Percentiles rank a stretch among this genome's conserved stretches.
These are phyloP conservation scores for Striga asiatica DNA, from an alignment of 257 asterid genomes.

Conservation along the genomic window DNA sequence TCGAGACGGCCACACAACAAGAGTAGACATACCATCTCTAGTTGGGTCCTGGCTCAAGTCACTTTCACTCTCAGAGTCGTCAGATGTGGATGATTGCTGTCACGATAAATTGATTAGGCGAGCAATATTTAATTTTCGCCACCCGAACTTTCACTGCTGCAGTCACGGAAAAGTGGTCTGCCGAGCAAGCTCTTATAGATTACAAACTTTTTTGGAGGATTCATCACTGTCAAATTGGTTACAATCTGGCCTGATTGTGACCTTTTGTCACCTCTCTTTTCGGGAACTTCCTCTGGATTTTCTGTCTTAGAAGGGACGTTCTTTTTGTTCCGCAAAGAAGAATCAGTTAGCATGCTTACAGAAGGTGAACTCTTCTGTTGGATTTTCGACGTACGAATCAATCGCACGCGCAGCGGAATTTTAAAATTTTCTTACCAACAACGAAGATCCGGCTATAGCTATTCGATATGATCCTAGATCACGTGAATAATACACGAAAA, in stretches of 20 bases:
- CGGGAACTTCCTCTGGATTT: slow-evolving; percentile 18
- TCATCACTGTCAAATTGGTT: slow-evolving; percentile 18
- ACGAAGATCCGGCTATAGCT: too few relatives aligned
- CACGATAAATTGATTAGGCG: slow-evolving; percentile 30
- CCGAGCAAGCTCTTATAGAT: slow-evolving; percentile 33
- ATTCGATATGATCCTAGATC: too few relatives aligned
- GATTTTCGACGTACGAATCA: too few relatives aligned
- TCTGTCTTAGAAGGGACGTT: slow-evolving; percentile 25
- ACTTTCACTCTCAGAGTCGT: slow-evolving; percentile 40
- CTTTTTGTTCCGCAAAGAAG: slow-evolving; percentile 19
- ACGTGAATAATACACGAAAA: too few relatives aligned
- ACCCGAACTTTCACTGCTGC: slow-evolving; percentile 43
- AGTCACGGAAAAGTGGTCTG: slow-evolving; percentile 32
- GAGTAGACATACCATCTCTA: slow-evolving; percentile 32
- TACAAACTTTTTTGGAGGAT: slow-evolving; percentile 24
- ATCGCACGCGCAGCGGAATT: too few relatives aligned
- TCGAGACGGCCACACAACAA: too few relatives aligned
- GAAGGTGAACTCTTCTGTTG: slow-evolving; percentile 23
- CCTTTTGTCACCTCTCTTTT: slow-evolving; percentile 17
- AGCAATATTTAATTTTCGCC: slow-evolving; percentile 38
- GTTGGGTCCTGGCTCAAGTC: slow-evolving; percentile 37
- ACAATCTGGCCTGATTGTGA: slow-evolving; percentile 15
- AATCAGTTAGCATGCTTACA: slow-evolving; percentile 20
- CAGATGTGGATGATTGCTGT: slow-evolving; percentile 48
- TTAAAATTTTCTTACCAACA: too few relatives aligned